A percentile compares a stretch with the other conserved stretches of the same genome.
Conservation (phyloP, 2,329 filamentous ascomycete genomes). For the Nemania abortiva region DNA sequence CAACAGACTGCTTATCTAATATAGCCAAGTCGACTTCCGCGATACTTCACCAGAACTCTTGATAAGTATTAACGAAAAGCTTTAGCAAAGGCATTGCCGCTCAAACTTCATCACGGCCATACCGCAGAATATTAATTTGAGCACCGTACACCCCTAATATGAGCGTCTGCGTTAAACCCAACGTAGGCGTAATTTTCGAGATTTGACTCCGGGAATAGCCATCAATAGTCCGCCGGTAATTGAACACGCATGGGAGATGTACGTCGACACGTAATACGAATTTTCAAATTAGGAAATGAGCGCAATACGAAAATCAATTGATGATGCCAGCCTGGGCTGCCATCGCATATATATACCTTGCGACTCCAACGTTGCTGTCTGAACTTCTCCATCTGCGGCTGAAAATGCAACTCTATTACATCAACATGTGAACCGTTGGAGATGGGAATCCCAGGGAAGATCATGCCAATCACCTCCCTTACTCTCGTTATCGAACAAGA, state of each 20-base stretch:
- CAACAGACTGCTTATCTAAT: too few species aligned
- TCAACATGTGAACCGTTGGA: not conserved
- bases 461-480: not conserved
- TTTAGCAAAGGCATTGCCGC: too few species aligned
- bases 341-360: not conserved
- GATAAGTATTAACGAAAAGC: too few species aligned
- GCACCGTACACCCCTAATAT: too few species aligned
- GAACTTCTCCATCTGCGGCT: not conserved
- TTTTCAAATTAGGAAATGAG: not conserved
- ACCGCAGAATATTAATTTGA: not conserved
- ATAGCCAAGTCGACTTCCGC: too few species aligned
- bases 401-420: not conserved
- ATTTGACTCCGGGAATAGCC: constrained; percentile 7
- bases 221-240: not conserved
- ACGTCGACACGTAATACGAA: constrained; percentile 14
- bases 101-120: too few species aligned
- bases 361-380: not conserved
- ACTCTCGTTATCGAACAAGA: not conserved
- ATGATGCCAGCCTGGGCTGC: not conserved
- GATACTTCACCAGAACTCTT: too few species aligned
- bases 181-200: not conserved
- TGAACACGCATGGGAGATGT: not conserved
- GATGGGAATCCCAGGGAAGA: not conserved
- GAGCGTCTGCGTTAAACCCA: not conserved
- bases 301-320: constrained; percentile 7